A percentile compares a stretch with the other conserved stretches of the same genome.
These are phyloP conservation scores for Rhodotorula paludigena DNA, from an alignment of 768 basidiomycete species.

Conservation along the genomic window DNA sequence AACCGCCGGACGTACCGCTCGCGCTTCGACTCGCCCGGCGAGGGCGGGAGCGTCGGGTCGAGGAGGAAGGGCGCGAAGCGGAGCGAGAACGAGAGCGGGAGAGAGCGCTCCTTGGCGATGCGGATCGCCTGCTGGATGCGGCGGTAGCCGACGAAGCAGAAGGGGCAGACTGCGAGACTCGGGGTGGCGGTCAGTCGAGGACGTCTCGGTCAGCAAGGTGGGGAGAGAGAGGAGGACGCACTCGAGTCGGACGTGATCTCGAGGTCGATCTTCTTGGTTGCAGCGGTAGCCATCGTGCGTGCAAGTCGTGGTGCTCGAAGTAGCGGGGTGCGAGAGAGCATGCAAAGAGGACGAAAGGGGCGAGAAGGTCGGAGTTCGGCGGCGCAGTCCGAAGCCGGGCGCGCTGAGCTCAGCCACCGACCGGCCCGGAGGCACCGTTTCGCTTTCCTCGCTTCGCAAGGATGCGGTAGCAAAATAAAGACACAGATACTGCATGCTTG, in stretches of 20 bases:
- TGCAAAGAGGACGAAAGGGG: background rate
- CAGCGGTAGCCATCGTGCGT: slow-evolving; percentile 21
- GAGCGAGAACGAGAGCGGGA: slow-evolving; percentile 28
- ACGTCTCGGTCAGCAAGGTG: background rate
- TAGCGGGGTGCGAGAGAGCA: slow-evolving; percentile 9
- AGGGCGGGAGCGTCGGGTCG: slow-evolving; percentile 35
- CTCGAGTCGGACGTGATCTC: slow-evolving; percentile 27
- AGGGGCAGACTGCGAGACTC: slow-evolving; percentile 30
- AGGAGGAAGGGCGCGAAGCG: slow-evolving; percentile 39
- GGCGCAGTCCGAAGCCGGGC: too few species aligned
- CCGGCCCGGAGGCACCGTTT: too few species aligned
- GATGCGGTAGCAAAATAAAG: too few species aligned
- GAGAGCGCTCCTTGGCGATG: slow-evolving; percentile 13
- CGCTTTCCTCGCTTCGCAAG: too few species aligned
- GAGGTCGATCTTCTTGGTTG: slow-evolving; percentile 8
- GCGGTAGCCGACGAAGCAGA: slow-evolving; percentile 37
- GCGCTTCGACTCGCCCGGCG: slow-evolving; percentile 33
- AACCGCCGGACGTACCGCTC: slow-evolving; percentile 39
- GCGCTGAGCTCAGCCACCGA: too few species aligned
- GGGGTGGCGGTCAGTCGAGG: background rate
- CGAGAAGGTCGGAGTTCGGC: background rate
- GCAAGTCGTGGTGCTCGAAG: background rate
- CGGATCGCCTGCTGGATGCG: slow-evolving; percentile 35
- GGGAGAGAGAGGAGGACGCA: background rate
- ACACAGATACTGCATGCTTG: too few species aligned